Conservation (phyloP, 371 early-diverging fungal species). For the Syncephalastrum monosporum region DNA sequence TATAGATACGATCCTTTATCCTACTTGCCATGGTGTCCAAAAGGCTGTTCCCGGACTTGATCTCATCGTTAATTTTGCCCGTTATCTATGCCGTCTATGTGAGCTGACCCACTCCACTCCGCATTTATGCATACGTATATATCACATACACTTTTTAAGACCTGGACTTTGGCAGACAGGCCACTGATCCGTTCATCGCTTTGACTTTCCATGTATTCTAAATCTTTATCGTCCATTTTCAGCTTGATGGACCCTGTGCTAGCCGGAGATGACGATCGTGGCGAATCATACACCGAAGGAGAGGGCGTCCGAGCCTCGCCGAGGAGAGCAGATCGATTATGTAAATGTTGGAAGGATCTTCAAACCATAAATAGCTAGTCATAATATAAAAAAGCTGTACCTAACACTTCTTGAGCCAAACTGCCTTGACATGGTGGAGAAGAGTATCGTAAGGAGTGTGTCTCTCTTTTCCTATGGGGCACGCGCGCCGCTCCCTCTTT, state of each 20-base stretch:
- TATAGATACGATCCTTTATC: background rate
- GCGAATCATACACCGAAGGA: constrained; percentile 14
- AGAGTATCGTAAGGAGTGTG: no score
- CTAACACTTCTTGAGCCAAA: constrained; percentile 21
- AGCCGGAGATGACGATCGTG: constrained; percentile 21
- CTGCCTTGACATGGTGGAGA: constrained; percentile 8
- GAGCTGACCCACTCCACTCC: background rate
- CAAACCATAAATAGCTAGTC: background rate
- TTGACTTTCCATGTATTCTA: constrained; percentile 50
- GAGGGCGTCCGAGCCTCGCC: constrained; percentile 34
- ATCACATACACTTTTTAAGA: constrained; percentile 41
- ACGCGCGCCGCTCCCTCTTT: no score
- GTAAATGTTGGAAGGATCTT: constrained; percentile 49
- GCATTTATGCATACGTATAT: constrained; percentile 1
- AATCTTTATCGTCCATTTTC: constrained; percentile 45
- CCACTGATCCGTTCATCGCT: constrained; percentile 49
- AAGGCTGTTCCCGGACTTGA: constrained; percentile 44
- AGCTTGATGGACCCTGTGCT: constrained; percentile 17
- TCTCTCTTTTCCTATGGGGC: no score
- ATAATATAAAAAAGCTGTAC: background rate
- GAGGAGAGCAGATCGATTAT: constrained; percentile 42
- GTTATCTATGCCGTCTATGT: constrained; percentile 32
- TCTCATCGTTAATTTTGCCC: constrained; percentile 53
- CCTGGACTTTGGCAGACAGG: constrained; percentile 46
- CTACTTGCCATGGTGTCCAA: constrained; percentile 43